Base-by-base conservation (phyloP, 164 flowering plant species). In the Vitis amurensis region DNA sequence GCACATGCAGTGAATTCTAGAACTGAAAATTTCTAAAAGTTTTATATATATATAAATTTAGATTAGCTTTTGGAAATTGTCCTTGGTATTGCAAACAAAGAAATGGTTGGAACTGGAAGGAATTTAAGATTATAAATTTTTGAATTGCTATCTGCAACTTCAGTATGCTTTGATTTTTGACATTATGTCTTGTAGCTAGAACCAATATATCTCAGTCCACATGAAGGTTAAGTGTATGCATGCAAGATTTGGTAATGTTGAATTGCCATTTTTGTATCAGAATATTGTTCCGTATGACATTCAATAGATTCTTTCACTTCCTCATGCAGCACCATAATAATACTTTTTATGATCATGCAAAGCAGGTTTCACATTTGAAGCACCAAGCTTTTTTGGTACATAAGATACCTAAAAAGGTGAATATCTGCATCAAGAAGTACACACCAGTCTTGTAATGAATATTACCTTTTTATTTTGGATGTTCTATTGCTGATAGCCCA, bases 311-410 rank as follows among this genome's bases (percentile, higher is more conserved):
- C 48, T 58, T 30, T 29, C 15, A 14, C 31, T 19, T 29, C 52
- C 14, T 63, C 53, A 10, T n/a, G 12, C 66, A 37, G 44, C 4
- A 3, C 44, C 44, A 37, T 37, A 37, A 37, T 37, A 37, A 3
- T 37, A 37, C 44, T 37, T 37, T 37, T 37, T 37, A 37, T 37
- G 44, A 37, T 37, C 44, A 37, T 70, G n/a, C 60, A 67, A 71
- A 30, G 27, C 79, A 86, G 89, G 77, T 69, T 66, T 75, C 87
- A 60, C 76, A 75, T 16, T 67, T 84, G 71, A 88, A 79, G 79
- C 87, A 81, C 75, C 87, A 80, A 62, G 16, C 74, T 50, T 16
- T 29, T 56, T 76, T 78, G 50, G 44, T 49, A 7, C 89, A 88
- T 73, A 88, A 86, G 70, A 64, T 57, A 49, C 44, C 86, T 1